Evolutionary conservation across 257 asterid genomes (phyloP).

Genomic region (Solanum lycopersicoides): DNA sequence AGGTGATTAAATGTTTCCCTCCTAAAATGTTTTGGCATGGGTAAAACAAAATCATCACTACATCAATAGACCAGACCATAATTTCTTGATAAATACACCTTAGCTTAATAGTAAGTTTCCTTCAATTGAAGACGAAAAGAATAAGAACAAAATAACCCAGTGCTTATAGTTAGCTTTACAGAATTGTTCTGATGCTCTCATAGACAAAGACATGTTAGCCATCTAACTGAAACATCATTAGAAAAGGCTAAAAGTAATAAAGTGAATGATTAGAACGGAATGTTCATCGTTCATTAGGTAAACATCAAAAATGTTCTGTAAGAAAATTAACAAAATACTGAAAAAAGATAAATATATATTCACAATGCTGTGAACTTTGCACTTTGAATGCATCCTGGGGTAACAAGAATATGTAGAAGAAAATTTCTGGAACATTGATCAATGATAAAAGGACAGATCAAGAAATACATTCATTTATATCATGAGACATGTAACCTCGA

Average conservation of each 20-base stretch:
- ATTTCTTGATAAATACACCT: not conserved
- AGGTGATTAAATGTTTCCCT: conserved; percentile 83
- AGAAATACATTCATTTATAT: not conserved
- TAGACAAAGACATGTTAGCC: not conserved
- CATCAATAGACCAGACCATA: not conserved
- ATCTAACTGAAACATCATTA: not conserved
- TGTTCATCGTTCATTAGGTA: not conserved
- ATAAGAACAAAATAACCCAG: not conserved
- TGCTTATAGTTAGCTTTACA: not conserved
- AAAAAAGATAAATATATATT: not conserved
- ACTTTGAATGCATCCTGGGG: not conserved
- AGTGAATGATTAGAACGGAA: not conserved
- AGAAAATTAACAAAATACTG: not conserved
- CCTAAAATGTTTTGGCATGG: conserved; percentile 18
- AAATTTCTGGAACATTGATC: not conserved
- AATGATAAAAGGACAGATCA: not conserved
- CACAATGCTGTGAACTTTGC: not conserved
- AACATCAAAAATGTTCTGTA: not conserved
- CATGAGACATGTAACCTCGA: not conserved
- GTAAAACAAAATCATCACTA: not conserved
- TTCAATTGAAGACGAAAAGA: not conserved
- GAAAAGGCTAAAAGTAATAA: not conserved
- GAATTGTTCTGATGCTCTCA: not conserved
- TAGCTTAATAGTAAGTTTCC: not conserved
- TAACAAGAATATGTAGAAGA: not conserved